Conservation (phyloP, 2,329 filamentous ascomycete species). For the Taxawa tesnikishii region DNA sequence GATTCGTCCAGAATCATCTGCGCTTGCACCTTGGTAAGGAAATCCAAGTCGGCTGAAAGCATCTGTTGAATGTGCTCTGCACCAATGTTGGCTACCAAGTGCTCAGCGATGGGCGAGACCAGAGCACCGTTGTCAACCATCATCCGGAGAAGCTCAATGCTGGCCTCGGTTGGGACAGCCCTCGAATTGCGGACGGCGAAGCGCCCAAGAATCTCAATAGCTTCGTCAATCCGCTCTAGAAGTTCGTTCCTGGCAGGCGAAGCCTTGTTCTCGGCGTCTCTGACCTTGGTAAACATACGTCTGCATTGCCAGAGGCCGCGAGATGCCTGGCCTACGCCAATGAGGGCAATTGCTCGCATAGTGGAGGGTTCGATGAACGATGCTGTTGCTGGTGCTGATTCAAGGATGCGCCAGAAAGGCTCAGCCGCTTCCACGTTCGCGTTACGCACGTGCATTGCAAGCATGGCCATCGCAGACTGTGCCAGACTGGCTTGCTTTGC, state of each 20-base stretch:
- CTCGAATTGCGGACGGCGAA: slow-evolving; percentile 42
- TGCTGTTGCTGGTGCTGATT: slow-evolving; percentile 46
- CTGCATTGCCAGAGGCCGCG: slow-evolving; percentile 70
- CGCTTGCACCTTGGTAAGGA: slow-evolving; percentile 49
- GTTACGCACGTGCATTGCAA: slow-evolving; percentile 74
- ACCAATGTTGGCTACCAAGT: slow-evolving; percentile 48
- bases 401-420: slow-evolving; percentile 67
- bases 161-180: slow-evolving; percentile 40
- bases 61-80: slow-evolving; percentile 47
- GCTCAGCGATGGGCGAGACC: slow-evolving; percentile 46
- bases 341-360: slow-evolving; percentile 82
- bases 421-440: slow-evolving; percentile 68
- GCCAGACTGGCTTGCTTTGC: slow-evolving; percentile 35
- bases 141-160: slow-evolving; percentile 47
- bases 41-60: slow-evolving; percentile 38
- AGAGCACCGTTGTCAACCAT: slow-evolving; percentile 56
- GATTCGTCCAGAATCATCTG: slow-evolving; percentile 34
- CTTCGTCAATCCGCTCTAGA: slow-evolving; percentile 76
- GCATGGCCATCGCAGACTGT: slow-evolving; percentile 60
- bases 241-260: slow-evolving; percentile 40
- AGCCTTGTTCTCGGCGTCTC: slow-evolving; percentile 43
- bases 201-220: slow-evolving; percentile 55
- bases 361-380: slow-evolving; percentile 75
- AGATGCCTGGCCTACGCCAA: slow-evolving; percentile 73
- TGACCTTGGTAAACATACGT: slow-evolving; percentile 76